Percentiles rank a stretch among this genome's conserved stretches.
These are phyloP conservation scores for Metarhizium sp. DNA, from an alignment of 2,329 filamentous ascomycete genomes.

Conservation along the genomic window DNA sequence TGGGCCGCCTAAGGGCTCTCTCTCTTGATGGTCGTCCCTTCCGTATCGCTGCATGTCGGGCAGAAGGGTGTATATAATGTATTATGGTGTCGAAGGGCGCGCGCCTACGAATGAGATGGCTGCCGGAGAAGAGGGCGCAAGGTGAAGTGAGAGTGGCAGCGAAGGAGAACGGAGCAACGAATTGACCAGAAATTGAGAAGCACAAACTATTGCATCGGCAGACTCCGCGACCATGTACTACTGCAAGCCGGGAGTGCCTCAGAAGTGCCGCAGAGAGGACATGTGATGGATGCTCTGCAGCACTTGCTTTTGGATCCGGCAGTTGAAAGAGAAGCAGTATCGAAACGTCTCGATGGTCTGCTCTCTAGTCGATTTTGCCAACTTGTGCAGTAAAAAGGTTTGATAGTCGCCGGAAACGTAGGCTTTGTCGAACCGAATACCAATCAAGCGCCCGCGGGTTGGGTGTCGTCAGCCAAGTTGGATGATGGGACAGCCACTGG, in stretches of 20 bases:
- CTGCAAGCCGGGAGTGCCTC: neutral
- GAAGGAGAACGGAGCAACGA: neutral
- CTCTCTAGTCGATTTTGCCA: neutral
- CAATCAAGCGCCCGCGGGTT: too few species aligned
- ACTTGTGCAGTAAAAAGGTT: neutral
- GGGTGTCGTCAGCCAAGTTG: neutral
- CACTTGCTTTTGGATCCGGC: neutral
- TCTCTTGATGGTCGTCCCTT: slow-evolving; percentile 23
- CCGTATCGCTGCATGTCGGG: slow-evolving; percentile 23
- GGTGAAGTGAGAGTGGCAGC: neutral
- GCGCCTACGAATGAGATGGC: neutral
- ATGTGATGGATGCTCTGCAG: neutral
- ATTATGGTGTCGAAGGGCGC: neutral
- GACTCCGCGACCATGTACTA: neutral
- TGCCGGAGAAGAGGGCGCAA: neutral
- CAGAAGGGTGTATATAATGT: neutral
- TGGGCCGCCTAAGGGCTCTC: slow-evolving; percentile 23
- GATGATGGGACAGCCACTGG: neutral
- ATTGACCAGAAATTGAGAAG: neutral
- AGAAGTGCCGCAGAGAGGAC: neutral
- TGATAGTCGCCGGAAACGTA: neutral
- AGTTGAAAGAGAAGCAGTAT: too few species aligned
- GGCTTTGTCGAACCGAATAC: neutral
- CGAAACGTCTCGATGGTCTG: too few species aligned
- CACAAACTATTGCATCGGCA: too few species aligned